Conservation (phyloP, 2,329 filamentous ascomycete species). For the Aspergillus melleus region DNA sequence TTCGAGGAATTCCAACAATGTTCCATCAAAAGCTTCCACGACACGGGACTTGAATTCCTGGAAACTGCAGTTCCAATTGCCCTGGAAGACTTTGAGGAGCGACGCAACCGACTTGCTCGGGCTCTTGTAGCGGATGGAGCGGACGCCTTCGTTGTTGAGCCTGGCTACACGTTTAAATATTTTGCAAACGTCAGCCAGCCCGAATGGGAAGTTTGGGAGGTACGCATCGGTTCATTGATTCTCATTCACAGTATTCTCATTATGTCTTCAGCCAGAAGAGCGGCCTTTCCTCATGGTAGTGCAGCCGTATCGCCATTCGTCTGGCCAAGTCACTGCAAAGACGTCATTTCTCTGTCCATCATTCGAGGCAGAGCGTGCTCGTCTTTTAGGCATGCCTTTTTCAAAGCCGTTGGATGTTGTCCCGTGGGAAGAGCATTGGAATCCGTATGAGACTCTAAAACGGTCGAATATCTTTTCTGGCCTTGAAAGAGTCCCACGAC, state of each 20-base stretch:
- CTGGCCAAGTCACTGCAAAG: slow-evolving; percentile 51
- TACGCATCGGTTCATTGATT: slow-evolving; percentile 6
- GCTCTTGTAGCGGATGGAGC: slow-evolving; percentile 53
- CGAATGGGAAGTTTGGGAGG: slow-evolving; percentile 64
- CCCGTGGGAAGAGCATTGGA: slow-evolving; percentile 65
- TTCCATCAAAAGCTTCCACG: slow-evolving; percentile 53
- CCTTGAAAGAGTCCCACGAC: slow-evolving; percentile 27
- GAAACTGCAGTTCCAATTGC: slow-evolving; percentile 48
- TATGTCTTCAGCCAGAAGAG: slow-evolving; percentile 55
- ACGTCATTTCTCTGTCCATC: slow-evolving; percentile 61
- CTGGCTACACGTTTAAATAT: slow-evolving; percentile 65
- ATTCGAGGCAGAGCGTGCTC: slow-evolving; percentile 61
- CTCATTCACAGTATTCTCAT: background rate
- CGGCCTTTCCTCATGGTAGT: slow-evolving; percentile 64
- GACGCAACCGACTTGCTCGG: slow-evolving; percentile 57
- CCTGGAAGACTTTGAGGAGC: slow-evolving; percentile 54
- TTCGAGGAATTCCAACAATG: slow-evolving; percentile 45
- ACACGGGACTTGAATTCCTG: slow-evolving; percentile 20
- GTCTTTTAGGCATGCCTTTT: slow-evolving; percentile 60
- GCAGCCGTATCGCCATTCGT: slow-evolving; percentile 43
- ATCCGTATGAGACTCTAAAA: slow-evolving; percentile 59
- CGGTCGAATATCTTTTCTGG: slow-evolving; percentile 43
- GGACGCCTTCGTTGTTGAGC: slow-evolving; percentile 63
- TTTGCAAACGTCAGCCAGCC: slow-evolving; percentile 62
- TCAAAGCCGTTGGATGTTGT: slow-evolving; percentile 55